Base-by-base conservation (phyloP, 179 eudicot species). In the Heliamphora ciliata region DNA sequence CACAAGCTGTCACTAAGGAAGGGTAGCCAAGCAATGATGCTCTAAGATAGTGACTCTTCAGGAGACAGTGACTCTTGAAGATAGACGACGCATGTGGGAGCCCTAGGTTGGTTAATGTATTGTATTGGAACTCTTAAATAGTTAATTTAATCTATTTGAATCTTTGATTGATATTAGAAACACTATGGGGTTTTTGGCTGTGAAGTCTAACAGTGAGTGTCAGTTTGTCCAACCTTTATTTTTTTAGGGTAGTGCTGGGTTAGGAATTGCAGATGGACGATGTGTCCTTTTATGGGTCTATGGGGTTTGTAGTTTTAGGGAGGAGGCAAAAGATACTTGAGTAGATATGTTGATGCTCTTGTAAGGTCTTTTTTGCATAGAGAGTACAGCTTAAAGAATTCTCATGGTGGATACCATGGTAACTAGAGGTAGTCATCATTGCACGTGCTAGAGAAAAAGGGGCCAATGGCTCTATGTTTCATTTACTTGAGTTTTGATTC, bases 331-430 rank as follows among this genome's bases (percentile, higher is more conserved):
- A 17, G 74, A 40, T 69, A 44, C 74, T 46, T 5, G 46, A 69
- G 51, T 69, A 70, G 54, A 54, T 70, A 70, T 2, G n/a, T 13
- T 69, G 74, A 31, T 69, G 74, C 4, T 69, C 74, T 69, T 69
- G 74, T 31, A 31, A 31, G 51, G 51, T 69, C 74, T 69, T 14
- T 69, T 17, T 51, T 15, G 54, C 17, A 54, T 70, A 1, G 75
- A 61, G 6, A 61, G 6, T 61, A 61, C 65, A 61, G 21, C 65
- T 15, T 61, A 61, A 61, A 5, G 65, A 61, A 61, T 61, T 61
- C 0, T 31, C 40, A 31, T 31, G 40, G 40, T 31, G 40, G 40
- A 31, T 31, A 31, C 40, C 40, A 31, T 31, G 40, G 40, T 31
- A 31, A 31, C 40, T 31, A 31, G 40, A 31, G 40, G 40, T 31